Percentiles rank a stretch among this genome's conserved stretches.
Evolutionary conservation across 257 asterid species (phyloP).

Genomic region (Craterostigma plantagineum): DNA sequence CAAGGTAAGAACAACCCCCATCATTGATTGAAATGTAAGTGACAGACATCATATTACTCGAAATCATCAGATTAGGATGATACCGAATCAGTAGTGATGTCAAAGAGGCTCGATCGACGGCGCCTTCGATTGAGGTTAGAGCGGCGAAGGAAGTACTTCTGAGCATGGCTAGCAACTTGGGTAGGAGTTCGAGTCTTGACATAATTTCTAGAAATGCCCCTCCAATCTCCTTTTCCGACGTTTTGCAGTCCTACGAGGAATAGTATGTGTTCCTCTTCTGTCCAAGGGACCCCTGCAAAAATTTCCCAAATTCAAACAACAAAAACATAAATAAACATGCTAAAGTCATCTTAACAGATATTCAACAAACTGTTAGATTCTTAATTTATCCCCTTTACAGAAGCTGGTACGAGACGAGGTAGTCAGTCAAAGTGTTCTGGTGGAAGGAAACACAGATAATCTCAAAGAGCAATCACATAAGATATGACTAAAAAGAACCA

Average conservation of each 20-base stretch:
- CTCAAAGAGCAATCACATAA: no score
- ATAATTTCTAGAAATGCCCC: slow-evolving; percentile 71
- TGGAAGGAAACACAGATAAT: slow-evolving; percentile 9
- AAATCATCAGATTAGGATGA: background rate
- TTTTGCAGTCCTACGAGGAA: slow-evolving; percentile 71
- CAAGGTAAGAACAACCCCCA: background rate
- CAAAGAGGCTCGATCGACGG: slow-evolving; percentile 86
- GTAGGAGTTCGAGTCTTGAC: slow-evolving; percentile 88
- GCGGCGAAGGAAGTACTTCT: slow-evolving; percentile 69
- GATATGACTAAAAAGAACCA: background rate
- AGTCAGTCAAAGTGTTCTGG: background rate
- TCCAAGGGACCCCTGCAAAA: slow-evolving; percentile 70
- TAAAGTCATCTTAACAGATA: background rate
- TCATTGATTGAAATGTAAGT: no score
- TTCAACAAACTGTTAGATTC: background rate
- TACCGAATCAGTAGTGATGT: slow-evolving; percentile 78
- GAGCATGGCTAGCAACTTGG: slow-evolving; percentile 95
- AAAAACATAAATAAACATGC: no score
- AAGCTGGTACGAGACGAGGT: background rate
- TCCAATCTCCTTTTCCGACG: slow-evolving; percentile 85
- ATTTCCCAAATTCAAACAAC: background rate
- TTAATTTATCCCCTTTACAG: background rate
- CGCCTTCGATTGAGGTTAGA: slow-evolving; percentile 63
- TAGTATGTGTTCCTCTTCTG: slow-evolving; percentile 75
- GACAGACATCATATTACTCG: background rate